Percentiles rank a stretch among this genome's conserved stretches.
phyloP scores from a whole-genome alignment of 805 yeast species.

The Spathaspora girioi region DNA sequence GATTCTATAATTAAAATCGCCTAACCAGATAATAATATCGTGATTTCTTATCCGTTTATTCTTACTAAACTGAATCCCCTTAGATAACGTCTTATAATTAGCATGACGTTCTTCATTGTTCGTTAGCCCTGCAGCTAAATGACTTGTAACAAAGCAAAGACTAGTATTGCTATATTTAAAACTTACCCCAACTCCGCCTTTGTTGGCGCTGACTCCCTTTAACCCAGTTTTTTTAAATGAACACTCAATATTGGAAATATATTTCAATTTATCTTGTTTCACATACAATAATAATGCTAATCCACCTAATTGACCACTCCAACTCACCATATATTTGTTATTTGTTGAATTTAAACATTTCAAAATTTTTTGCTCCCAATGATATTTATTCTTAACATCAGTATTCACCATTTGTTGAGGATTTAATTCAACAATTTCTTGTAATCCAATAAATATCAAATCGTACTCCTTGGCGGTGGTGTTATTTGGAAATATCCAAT shows the following conservation, averaged over 20 bases:
- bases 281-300: conserved; percentile 68
- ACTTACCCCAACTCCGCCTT: conserved; percentile 77
- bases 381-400: conserved; percentile 56
- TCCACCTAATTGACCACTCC: conserved; percentile 87
- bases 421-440: conserved; percentile 77
- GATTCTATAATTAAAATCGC: conserved; percentile 89
- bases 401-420: conserved; percentile 81
- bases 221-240: conserved; percentile 86
- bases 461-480: conserved; percentile 45
- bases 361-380: conserved; percentile 66
- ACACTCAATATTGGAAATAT: conserved; percentile 62
- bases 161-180: conserved; percentile 62
- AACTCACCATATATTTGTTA: conserved; percentile 50
- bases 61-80: conserved; percentile 62
- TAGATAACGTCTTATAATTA: conserved; percentile 76
- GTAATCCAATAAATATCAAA: conserved; percentile 77
- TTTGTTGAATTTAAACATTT: conserved; percentile 38
- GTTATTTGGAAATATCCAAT: conserved; percentile 43
- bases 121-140: conserved; percentile 89
- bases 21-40: conserved; percentile 88
- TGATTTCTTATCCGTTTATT: conserved; percentile 57
- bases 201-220: conserved; percentile 82
- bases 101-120: conserved; percentile 80
- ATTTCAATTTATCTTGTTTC: conserved; percentile 46
- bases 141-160: conserved; percentile 79